phyloP scores from a whole-genome alignment of 495 filamentous ascomycete species.

The Filosporella fistucella region DNA sequence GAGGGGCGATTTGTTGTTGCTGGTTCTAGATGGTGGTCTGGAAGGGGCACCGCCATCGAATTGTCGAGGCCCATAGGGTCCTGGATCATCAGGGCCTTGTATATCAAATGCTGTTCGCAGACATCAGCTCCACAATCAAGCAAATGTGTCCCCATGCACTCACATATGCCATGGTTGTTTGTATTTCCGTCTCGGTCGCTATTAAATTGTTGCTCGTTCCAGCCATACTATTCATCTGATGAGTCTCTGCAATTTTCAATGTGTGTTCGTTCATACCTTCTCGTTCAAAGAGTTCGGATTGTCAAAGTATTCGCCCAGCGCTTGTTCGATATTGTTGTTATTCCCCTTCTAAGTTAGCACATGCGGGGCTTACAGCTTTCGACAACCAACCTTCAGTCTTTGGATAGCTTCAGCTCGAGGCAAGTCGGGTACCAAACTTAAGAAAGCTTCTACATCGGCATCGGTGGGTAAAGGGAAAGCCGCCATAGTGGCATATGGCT shows the following conservation, averaged over 20 bases:
- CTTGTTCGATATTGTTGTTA: slow-evolving; percentile 36
- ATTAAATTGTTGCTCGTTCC: slow-evolving; percentile 43
- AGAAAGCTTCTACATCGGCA: slow-evolving; percentile 23
- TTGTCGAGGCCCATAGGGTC: slow-evolving; percentile 29
- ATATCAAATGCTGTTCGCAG: slow-evolving; percentile 48
- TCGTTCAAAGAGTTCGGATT: slow-evolving; percentile 16
- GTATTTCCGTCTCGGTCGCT: slow-evolving; percentile 37
- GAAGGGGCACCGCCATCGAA: slow-evolving; percentile 56
- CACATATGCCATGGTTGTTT: slow-evolving; percentile 28
- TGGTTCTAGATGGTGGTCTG: slow-evolving; percentile 64
- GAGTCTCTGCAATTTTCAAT: background rate
- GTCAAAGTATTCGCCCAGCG: slow-evolving; percentile 42
- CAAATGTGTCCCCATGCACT: slow-evolving; percentile 1
- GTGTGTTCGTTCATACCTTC: slow-evolving; percentile 27
- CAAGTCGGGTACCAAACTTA: slow-evolving; percentile 26
- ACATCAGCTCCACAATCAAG: slow-evolving; percentile 9
- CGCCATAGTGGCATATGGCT: slow-evolving; percentile 25
- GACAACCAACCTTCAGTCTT: slow-evolving; percentile 32
- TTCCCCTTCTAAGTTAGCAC: slow-evolving; percentile 29
- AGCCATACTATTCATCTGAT: slow-evolving; percentile 26
- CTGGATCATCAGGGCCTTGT: slow-evolving; percentile 43
- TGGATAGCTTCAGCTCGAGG: slow-evolving; percentile 28
- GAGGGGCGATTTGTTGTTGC: slow-evolving; percentile 44
- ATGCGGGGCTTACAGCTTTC: background rate
- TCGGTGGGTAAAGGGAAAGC: slow-evolving; percentile 24